These are phyloP conservation scores for Penicillium hordei DNA, from an alignment of 2,329 filamentous ascomycete species.

Conservation along the genomic window DNA sequence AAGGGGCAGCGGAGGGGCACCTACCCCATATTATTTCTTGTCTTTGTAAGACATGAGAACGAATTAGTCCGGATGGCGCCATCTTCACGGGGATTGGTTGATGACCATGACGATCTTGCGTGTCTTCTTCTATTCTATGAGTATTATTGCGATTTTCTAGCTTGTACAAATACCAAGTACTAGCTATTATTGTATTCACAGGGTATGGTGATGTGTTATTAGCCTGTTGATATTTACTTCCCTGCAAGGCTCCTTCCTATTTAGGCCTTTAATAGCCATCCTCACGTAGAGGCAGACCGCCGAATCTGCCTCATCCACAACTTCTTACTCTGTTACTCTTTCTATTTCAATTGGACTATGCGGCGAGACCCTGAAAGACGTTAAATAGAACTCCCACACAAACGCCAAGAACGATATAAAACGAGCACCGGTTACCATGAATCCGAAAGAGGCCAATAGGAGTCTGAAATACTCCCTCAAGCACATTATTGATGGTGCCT, in stretches of 20 bases:
- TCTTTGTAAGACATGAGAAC: constrained; percentile 21
- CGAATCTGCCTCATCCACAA: background rate
- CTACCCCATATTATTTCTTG: background rate
- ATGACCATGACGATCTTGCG: constrained; percentile 12
- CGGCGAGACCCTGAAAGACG: background rate
- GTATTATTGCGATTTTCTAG: background rate
- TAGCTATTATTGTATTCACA: background rate
- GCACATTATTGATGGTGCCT: no score
- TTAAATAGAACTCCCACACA: no score
- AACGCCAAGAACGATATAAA: no score
- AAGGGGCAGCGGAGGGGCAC: constrained; percentile 2
- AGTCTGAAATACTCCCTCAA: no score
- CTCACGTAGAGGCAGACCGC: background rate
- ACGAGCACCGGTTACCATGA: no score
- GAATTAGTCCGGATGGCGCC: constrained; percentile 31
- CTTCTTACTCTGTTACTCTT: background rate
- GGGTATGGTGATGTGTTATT: background rate
- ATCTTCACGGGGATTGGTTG: constrained; percentile 24
- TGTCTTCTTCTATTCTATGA: background rate
- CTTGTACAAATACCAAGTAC: background rate
- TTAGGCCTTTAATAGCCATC: background rate
- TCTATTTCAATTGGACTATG: background rate
- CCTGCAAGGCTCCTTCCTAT: background rate
- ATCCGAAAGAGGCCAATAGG: no score
- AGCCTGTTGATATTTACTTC: background rate